Evolutionary conservation across 176 grass and related monocot species (phyloP).

Genomic region (Zea mays): DNA sequence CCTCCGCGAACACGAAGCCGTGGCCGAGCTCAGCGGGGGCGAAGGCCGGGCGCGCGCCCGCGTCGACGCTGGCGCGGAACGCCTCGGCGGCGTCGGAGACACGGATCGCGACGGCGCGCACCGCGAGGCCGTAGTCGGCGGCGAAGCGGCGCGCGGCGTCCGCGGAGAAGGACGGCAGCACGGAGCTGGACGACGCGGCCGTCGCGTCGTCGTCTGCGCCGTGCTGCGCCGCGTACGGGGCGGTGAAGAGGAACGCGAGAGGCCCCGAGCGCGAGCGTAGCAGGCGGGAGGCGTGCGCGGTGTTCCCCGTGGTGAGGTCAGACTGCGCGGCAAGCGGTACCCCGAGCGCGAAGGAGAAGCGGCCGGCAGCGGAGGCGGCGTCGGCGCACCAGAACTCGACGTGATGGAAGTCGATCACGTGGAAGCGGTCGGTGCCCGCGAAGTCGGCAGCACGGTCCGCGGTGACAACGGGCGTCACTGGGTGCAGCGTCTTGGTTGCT

Average conservation of each 20-base stretch:
- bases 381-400: conserved; percentile 1
- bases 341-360: not conserved
- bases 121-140: conserved; percentile 60
- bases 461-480: not conserved
- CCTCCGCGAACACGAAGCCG: conserved; percentile 70
- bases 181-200: conserved; percentile 2
- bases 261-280: conserved; percentile 46
- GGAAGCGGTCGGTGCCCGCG: not conserved
- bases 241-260: conserved; percentile 74
- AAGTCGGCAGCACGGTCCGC: not conserved
- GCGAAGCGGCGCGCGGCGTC: conserved; percentile 47
- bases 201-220: not conserved
- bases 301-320: not conserved
- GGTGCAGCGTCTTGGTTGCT: not conserved
- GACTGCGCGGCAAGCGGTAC: not conserved
- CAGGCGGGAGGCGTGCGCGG: not conserved
- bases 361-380: not conserved
- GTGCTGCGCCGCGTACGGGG: conserved; percentile 46
- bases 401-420: not conserved
- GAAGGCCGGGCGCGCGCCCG: conserved; percentile 69
- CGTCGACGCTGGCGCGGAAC: conserved; percentile 62
- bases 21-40: conserved; percentile 53
- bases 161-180: conserved; percentile 62
- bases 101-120: conserved; percentile 62
- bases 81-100: conserved; percentile 67